These are phyloP conservation scores for Magnaporthales sp. DNA, from an alignment of 2,329 filamentous ascomycete genomes.

Conservation along the genomic window DNA sequence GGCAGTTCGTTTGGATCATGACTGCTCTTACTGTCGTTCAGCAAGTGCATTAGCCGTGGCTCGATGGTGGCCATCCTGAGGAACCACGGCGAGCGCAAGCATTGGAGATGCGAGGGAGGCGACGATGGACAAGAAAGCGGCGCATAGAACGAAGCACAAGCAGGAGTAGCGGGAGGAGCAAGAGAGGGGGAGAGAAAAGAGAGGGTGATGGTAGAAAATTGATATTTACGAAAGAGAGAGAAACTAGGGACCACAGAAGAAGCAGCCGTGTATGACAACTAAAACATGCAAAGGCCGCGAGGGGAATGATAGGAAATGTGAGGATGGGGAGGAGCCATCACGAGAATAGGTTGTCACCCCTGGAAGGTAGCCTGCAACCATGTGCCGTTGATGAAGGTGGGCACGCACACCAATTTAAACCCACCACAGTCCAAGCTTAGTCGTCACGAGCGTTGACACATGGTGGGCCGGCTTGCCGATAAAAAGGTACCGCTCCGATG, in stretches of 20 bases:
- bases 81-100: slow-evolving; percentile 22
- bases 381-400: slow-evolving; percentile 4
- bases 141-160: slow-evolving; percentile 5
- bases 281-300: neutral
- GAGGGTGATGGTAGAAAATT: no score
- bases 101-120: slow-evolving; percentile 22
- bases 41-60: slow-evolving; percentile 56
- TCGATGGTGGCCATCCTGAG: slow-evolving; percentile 57
- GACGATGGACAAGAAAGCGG: neutral
- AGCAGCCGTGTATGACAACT: neutral
- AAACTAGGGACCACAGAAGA: neutral
- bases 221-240: neutral
- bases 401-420: slow-evolving; percentile 3
- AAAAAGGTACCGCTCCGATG: neutral
- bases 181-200: neutral
- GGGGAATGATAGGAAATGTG: neutral
- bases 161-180: slow-evolving; percentile 8
- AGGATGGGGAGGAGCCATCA: slow-evolving; percentile 5
- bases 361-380: neutral
- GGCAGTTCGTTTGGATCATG: slow-evolving; percentile 39
- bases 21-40: slow-evolving; percentile 38
- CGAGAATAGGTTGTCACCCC: neutral
- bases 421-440: slow-evolving; percentile 1
- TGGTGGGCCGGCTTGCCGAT: neutral
- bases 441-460: slow-evolving; percentile 2